These are phyloP conservation scores for Leccinum disarticulatum DNA, from an alignment of 768 basidiomycete genomes.

Conservation along the genomic window DNA sequence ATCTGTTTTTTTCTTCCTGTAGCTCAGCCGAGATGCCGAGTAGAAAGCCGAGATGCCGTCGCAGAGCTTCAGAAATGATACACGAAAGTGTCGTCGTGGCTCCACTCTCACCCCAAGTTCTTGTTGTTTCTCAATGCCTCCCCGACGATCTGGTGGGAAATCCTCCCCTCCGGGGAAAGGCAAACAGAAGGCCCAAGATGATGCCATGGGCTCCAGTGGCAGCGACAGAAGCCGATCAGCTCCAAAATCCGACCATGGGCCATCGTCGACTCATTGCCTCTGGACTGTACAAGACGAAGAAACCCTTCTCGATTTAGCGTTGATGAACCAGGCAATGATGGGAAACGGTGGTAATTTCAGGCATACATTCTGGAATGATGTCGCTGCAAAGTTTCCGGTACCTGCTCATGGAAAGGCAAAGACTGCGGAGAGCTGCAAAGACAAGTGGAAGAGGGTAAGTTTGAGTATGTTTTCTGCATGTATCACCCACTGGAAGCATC, in stretches of 20 bases:
- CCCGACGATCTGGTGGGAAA: neutral
- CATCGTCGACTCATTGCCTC: neutral
- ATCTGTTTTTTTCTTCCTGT: too few relatives aligned
- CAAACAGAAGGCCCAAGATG: neutral
- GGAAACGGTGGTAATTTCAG: neutral
- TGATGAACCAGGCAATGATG: neutral
- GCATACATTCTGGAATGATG: neutral
- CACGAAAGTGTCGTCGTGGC: too few relatives aligned
- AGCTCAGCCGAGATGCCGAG: too few relatives aligned
- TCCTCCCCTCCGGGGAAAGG: neutral
- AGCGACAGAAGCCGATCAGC: neutral
- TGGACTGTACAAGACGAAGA: neutral
- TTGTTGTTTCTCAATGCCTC: neutral
- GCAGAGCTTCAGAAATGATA: too few relatives aligned
- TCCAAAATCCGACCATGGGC: neutral
- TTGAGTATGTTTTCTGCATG: neutral
- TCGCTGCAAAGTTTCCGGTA: too few relatives aligned
- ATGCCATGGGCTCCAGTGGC: neutral
- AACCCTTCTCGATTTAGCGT: neutral
- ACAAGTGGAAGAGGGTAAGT: neutral
- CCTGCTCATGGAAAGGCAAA: too few relatives aligned
- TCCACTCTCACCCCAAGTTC: too few relatives aligned
- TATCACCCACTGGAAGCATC: neutral
- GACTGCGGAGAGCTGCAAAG: too few relatives aligned
- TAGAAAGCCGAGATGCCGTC: too few relatives aligned